Evolutionary conservation across 2,329 filamentous ascomycete species (phyloP), one percentile per base, ranked within the genome.

Genomic region (Lachnellula cervina): DNA sequence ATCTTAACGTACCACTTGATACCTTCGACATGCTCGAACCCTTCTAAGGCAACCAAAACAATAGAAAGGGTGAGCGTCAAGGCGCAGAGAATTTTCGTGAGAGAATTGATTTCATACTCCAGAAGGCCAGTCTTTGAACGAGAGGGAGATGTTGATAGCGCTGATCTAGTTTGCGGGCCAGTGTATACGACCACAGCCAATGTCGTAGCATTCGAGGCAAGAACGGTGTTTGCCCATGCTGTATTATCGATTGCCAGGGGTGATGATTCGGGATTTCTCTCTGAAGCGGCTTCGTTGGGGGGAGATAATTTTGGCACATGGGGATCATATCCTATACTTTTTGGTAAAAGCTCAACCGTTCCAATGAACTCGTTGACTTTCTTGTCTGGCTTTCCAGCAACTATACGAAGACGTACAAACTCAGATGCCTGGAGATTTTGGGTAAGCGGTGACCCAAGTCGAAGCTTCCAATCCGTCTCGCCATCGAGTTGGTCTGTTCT

Each of bases 381-480:
- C 70, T 84, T 92, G 70, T 96, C 92, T 0, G 94, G 94, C 62
- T 95, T 92, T 49, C 92, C 90, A 35, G 90, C 94, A 3, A 87
- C 89, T 49, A 99, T 82, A 25, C 80, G 79, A 35, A 87, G 74
- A 17, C 83, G 78, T 51, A 84, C 78, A 59, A 96, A 85, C 62
- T 96, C 89, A 46, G 83, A 81, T 1, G 86, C 74, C 0, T 84
- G 74, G 19, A 99, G 76, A n/a, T 77, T 81, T 68, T 99, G 94
- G 0, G 92, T 93, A 25, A 97, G 73, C 0, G 89, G 84, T 13
- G 91, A 94, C 1, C 94, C 91, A 37, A 97, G 73, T 32, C 95
- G 86, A 55, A 99, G 77, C 73, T 99, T 99, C 95, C 94, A 99
- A 69, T 99, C 94, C 0, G 94, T 99, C 74, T 99, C 94, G 64